Evolutionary conservation across 2,329 filamentous ascomycete genomes (phyloP).

Genomic region (Rhinocladiella mackenziei): DNA sequence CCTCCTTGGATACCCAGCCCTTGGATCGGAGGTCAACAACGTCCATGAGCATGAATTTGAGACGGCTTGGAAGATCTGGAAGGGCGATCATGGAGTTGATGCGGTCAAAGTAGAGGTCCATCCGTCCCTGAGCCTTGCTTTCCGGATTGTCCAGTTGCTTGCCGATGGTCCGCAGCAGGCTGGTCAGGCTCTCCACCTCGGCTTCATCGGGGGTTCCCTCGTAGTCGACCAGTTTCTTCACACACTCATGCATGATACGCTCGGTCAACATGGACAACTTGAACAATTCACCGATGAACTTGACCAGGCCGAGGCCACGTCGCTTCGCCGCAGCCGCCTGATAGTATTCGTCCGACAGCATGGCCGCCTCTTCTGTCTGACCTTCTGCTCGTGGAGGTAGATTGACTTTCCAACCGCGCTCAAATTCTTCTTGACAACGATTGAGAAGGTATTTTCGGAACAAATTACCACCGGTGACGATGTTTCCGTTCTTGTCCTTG

Average conservation of each 20-base stretch:
- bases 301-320: constrained; percentile 92
- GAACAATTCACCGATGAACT: constrained; percentile 99
- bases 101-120: constrained; percentile 89
- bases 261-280: constrained; percentile 98
- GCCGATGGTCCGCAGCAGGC: constrained; percentile 88
- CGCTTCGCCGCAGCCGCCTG: constrained; percentile 88
- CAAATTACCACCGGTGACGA: constrained; percentile 85
- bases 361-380: constrained; percentile 65
- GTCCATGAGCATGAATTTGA: constrained; percentile 96
- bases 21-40: constrained; percentile 75
- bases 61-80: constrained; percentile 75
- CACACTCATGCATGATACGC: constrained; percentile 99
- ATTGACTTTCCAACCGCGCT: constrained; percentile 93
- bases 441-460: constrained; percentile 99
- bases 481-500: constrained; percentile 79
- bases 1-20: constrained; percentile 81
- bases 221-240: constrained; percentile 94
- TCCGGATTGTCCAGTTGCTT: constrained; percentile 68
- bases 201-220: constrained; percentile 89
- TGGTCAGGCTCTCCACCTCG: constrained; percentile 91
- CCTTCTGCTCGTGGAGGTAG: constrained; percentile 74
- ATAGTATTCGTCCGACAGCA: constrained; percentile 97
- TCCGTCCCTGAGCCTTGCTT: constrained; percentile 78
- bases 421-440: constrained; percentile 97
- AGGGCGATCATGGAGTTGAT: constrained; percentile 79